Conservation (phyloP, 208 protist genomes). For the Blastocrithidia nonstop region DNA sequence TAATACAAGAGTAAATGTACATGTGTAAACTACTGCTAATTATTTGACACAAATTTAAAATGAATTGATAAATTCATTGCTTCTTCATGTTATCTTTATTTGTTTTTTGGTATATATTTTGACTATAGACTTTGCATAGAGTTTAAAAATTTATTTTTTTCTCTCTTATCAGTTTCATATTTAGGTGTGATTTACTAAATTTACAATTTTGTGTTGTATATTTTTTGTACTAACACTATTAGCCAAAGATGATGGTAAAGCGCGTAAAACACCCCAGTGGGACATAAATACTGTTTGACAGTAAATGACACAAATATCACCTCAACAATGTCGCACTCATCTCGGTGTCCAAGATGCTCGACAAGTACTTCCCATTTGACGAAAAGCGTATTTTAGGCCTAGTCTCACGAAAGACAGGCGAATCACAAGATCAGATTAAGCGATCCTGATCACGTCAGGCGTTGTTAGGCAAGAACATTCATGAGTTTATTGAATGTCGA, state of each 20-base stretch:
- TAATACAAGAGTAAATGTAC: no score
- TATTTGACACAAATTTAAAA: constrained; percentile 1
- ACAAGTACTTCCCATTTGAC: constrained; percentile 77
- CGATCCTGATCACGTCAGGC: constrained; percentile 47
- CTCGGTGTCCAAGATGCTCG: constrained; percentile 72
- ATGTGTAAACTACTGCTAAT: no score
- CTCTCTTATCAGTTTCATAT: no score
- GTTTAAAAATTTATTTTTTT: no score
- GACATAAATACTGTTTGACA: constrained; percentile 42
- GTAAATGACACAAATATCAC: constrained; percentile 76
- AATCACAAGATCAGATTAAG: constrained; percentile 36
- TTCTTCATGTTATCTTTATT: background rate
- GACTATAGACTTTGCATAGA: no score
- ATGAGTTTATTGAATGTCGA: constrained; percentile 70
- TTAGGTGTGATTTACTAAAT: no score
- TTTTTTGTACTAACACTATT: constrained; percentile 1
- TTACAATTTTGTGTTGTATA: no score
- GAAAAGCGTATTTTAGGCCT: constrained; percentile 40
- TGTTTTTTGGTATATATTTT: background rate
- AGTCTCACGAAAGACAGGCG: constrained; percentile 54
- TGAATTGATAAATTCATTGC: background rate
- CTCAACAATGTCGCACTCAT: constrained; percentile 32
- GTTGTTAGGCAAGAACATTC: constrained; percentile 80
- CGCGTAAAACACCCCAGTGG: constrained; percentile 50
- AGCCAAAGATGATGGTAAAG: constrained; percentile 5